Evolutionary conservation across 169 alveolate genomes (phyloP).

Genomic region (Toxoplasma gondii): DNA sequence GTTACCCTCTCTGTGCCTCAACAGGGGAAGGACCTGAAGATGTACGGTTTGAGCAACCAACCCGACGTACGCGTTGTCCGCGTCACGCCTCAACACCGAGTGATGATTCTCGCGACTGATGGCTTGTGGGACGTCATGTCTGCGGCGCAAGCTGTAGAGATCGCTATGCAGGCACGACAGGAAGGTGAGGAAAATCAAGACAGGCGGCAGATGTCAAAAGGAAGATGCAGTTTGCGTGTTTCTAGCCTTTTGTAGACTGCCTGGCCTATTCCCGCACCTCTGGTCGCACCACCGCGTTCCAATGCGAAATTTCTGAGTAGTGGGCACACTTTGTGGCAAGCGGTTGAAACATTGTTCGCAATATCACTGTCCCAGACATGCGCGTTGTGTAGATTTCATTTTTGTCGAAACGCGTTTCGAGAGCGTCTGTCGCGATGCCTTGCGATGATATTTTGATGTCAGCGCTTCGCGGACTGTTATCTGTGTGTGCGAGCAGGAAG

Average conservation of each 20-base stretch:
- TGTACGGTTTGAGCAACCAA: conserved; percentile 77
- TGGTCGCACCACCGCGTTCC: too few species aligned
- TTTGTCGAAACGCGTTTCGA: too few species aligned
- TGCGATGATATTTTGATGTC: too few species aligned
- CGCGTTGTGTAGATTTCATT: too few species aligned
- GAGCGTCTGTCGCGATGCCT: too few species aligned
- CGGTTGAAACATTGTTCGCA: too few species aligned
- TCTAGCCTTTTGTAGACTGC: too few species aligned
- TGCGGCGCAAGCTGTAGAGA: conserved; percentile 68
- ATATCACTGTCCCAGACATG: too few species aligned
- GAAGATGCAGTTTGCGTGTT: not conserved
- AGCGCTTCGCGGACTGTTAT: too few species aligned
- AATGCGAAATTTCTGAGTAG: too few species aligned
- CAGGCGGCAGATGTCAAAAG: not conserved
- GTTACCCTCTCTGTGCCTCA: not conserved
- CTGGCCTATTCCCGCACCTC: too few species aligned
- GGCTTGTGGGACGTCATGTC: conserved; percentile 83
- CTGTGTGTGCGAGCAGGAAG: not conserved
- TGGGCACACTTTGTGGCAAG: too few species aligned
- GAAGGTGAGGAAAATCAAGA: not conserved
- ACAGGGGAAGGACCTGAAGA: conserved; percentile 82
- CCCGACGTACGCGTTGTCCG: conserved; percentile 72
- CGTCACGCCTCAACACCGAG: conserved; percentile 34
- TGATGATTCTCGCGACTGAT: conserved; percentile 80
- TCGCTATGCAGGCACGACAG: conserved; percentile 11